Evolutionary conservation across 371 early-diverging fungal species (phyloP).

Genomic region (Mucor sp.): DNA sequence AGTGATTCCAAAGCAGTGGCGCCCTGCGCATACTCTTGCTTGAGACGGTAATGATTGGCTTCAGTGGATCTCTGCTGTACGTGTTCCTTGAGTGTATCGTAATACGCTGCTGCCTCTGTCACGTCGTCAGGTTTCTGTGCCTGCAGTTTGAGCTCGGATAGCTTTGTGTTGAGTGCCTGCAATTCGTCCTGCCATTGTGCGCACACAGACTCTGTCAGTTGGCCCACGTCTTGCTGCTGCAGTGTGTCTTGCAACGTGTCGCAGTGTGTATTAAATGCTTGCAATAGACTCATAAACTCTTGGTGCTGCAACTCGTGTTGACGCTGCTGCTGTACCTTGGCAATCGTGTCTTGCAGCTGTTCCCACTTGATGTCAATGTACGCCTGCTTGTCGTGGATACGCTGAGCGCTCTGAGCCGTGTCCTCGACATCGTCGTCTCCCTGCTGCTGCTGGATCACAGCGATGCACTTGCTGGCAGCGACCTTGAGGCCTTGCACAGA

Average conservation of each 20-base stretch:
- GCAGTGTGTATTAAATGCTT: constrained; percentile 4
- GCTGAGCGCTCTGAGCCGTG: neutral
- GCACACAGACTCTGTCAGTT: constrained; percentile 16
- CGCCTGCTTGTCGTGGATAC: neutral
- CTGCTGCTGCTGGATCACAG: constrained; percentile 18
- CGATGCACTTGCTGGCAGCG: constrained; percentile 10
- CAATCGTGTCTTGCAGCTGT: neutral
- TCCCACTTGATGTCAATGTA: constrained; percentile 4
- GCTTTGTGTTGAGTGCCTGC: constrained; percentile 9
- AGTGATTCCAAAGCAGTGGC: neutral
- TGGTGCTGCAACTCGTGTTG: neutral
- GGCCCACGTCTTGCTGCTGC: neutral
- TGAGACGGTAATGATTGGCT: constrained; percentile 16
- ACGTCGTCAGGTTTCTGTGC: neutral
- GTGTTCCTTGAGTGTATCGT: neutral
- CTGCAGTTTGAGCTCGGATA: constrained; percentile 9
- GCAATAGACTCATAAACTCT: constrained; percentile 7
- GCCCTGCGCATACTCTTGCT: constrained; percentile 10
- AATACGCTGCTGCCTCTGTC: neutral
- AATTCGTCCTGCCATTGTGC: constrained; percentile 28
- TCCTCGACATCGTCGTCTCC: constrained; percentile 8
- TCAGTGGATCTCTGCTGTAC: constrained; percentile 13
- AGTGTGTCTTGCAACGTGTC: neutral
- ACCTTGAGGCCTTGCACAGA: constrained; percentile 11
- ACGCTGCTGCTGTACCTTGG: neutral